phyloP scores from a whole-genome alignment of 768 basidiomycete genomes.

The Amanita muscaria region DNA sequence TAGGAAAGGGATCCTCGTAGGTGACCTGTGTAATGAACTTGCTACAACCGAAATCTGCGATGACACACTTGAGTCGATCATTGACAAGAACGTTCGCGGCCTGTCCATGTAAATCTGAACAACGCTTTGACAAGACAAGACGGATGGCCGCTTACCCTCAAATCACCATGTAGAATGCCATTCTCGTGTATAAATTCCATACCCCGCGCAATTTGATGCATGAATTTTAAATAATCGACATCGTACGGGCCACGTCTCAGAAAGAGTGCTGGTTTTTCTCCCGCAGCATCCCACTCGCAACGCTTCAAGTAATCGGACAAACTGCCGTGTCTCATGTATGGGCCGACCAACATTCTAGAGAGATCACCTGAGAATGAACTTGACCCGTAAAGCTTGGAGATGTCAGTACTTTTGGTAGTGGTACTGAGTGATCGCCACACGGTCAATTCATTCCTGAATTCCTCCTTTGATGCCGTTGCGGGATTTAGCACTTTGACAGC shows the following conservation, averaged over 20 bases:
- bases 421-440: conserved; percentile 63
- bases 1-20: conserved; percentile 53
- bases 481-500: conserved; percentile 61
- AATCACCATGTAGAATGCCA: conserved; percentile 69
- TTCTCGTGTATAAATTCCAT: conserved; percentile 72
- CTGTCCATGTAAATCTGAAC: conserved; percentile 20
- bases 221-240: conserved; percentile 45
- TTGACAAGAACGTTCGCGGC: conserved; percentile 73
- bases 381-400: conserved; percentile 66
- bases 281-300: conserved; percentile 16
- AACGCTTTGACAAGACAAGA: no score
- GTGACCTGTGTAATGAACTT: conserved; percentile 65
- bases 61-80: conserved; percentile 55
- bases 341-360: conserved; percentile 71
- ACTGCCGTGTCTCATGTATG: conserved; percentile 56
- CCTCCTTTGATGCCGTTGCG: conserved; percentile 42
- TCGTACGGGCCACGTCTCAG: conserved; percentile 14
- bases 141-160: conserved; percentile 65
- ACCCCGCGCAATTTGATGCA: conserved; percentile 69
- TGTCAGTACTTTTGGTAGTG: conserved; percentile 41
- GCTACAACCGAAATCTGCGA: conserved; percentile 79
- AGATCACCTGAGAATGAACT: conserved; percentile 55
- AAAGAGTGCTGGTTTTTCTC: not conserved
- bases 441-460: conserved; percentile 59
- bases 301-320: conserved; percentile 47